Evolutionary conservation across 768 basidiomycete species (phyloP), one percentile per base, ranked within the genome.

Genomic region (Cystobasidiopsis lactophilus): DNA sequence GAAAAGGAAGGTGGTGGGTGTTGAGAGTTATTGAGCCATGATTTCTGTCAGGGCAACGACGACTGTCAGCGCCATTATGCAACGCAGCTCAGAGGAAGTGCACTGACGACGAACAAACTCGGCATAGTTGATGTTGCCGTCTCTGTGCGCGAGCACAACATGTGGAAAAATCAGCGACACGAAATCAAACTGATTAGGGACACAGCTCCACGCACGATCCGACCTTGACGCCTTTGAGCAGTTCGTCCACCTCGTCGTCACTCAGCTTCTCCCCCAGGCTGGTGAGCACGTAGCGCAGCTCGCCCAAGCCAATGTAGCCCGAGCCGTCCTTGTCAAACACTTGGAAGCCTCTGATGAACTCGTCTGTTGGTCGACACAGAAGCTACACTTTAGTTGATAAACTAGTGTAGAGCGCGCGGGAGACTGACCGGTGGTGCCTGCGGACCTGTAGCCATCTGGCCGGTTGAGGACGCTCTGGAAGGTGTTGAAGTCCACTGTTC

Each of bases 331-430:
- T 89, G 69, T 96, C 91, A 60, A 98, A 96, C 11, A 96, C 91
- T 62, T 95, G 89, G 75, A 98, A 98, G 9, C 89, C 93, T 46
- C 93, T 85, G 63, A 95, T 85, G 71, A 98, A 98, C 65, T 98
- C 93, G 74, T 95, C 91, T 91, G 65, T 19, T n/a, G 31, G 11
- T 16, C 23, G 26, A 5, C 29, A 37, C 21, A 13, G 11, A 29
- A 13, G 13, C 7, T n/a, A 27, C 21, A 40, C n/a, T n/a, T n/a
- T n/a, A n/a, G n/a, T n/a, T n/a, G n/a, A n/a, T n/a, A n/a, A n/a
- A n/a, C n/a, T n/a, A n/a, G n/a, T n/a, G n/a, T n/a, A 40, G 37
- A 13, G 30, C 21, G 33, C 18, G 5, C 21, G 26, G 40, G 3
- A 38, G 29, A 66, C 76, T 60, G 52, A 85, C 88, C 86, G 55